phyloP scores from a whole-genome alignment of 108 stramenopile genomes.

The Aurantiochytrium sp. region DNA sequence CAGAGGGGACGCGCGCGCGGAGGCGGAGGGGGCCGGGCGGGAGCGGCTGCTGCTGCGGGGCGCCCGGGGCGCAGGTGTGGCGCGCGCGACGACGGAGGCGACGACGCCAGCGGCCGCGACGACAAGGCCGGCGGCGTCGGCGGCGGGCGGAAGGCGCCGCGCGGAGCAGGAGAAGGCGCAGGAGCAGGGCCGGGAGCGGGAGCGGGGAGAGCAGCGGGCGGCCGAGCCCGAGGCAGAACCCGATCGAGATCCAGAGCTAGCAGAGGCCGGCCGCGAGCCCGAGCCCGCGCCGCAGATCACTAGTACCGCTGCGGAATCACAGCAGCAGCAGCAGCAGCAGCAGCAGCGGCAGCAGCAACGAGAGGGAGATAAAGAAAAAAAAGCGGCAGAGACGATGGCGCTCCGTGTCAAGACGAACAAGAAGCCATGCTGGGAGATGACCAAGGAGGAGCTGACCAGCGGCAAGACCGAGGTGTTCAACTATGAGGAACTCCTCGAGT shows the following conservation, averaged over 20 bases:
- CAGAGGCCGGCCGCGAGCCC: background rate
- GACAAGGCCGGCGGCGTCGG: too few relatives aligned
- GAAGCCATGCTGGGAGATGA: background rate
- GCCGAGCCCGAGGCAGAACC: background rate
- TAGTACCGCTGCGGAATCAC: background rate
- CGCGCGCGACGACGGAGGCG: too few relatives aligned
- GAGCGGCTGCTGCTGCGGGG: too few relatives aligned
- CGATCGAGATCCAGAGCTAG: background rate
- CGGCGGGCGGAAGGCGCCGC: background rate
- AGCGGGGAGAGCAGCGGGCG: background rate
- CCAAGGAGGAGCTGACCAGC: slow-evolving; percentile 4
- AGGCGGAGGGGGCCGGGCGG: too few relatives aligned
- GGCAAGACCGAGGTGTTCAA: background rate
- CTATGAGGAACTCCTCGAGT: background rate
- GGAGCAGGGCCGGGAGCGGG: background rate
- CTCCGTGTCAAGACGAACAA: background rate
- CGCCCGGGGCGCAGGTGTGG: too few relatives aligned
- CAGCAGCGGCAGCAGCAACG: background rate
- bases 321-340: background rate
- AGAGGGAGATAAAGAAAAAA: background rate
- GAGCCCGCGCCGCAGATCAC: background rate
- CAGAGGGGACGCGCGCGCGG: too few relatives aligned
- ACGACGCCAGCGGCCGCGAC: too few relatives aligned
- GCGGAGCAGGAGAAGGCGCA: background rate
- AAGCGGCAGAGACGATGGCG: background rate